Evolutionary conservation across 2,329 filamentous ascomycete species (phyloP), one percentile per base, ranked within the genome.

Genomic region (Curvularia sp.): DNA sequence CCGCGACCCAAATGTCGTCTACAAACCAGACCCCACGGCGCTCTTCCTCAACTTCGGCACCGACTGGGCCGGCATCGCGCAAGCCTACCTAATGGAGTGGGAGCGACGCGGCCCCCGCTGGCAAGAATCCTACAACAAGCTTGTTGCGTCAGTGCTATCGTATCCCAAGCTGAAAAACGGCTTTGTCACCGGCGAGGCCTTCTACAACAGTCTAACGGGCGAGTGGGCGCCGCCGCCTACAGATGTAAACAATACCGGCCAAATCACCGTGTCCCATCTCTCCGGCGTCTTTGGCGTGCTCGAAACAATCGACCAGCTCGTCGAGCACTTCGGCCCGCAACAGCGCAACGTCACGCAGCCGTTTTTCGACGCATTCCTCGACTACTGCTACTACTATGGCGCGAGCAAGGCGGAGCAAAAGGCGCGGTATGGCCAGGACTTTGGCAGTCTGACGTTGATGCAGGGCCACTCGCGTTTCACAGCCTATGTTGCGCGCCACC

Each of bases 391-490:
- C 68, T 86, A 85, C 72, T 88, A 85, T 64, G 77, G 79, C 8
- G 85, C 83, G 0, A 66, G 78, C 0, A 70, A 73, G 0, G 79
- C 74, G 0, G 83, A 86, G 72, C 85, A 88, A 69, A 71, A 66
- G 1, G 78, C 80, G 1, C 79, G 84, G 0, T 88, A 87, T 60
- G 85, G 85, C 6, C 67, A 69, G 1, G 72, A 73, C 46, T 87
- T 76, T 59, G 73, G 81, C n/a, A 78, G 60, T 3, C 59, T 82
- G 4, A 83, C 73, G 46, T 72, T 87, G 48, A 75, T 77, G 47
- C 86, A 88, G 66, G 85, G 81, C 0, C 86, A 88, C 67, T 86
- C 85, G 1, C 80, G 85, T 1, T 76, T 87, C 7, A 83, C 85
- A 1, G 86, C 85, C 0, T 87, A 84, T 63, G 82, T 79, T 2